A percentile compares a stretch with the other conserved stretches of the same genome.
Conservation (phyloP, 1,284 basidiomycete genomes). For the Singerocomus inundabilis region DNA sequence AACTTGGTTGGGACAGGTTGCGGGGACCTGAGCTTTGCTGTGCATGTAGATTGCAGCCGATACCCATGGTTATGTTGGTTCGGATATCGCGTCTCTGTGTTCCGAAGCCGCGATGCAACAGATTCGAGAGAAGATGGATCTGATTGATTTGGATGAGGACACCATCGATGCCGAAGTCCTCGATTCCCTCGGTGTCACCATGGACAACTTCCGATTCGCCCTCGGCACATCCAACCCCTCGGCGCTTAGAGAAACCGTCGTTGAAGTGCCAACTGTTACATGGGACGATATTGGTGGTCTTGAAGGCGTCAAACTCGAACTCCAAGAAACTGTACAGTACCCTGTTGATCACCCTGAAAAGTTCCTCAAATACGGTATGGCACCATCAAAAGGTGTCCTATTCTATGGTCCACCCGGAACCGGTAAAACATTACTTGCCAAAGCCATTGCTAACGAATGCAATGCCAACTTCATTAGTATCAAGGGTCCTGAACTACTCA, state of each 20-base stretch:
- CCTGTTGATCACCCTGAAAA: constrained; percentile 99
- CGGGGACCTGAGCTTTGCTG: constrained; percentile 6
- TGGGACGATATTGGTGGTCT: constrained; percentile 99
- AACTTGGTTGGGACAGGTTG: constrained; percentile 1
- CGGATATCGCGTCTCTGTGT: constrained; percentile 93
- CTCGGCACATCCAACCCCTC: constrained; percentile 85
- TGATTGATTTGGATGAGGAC: constrained; percentile 83
- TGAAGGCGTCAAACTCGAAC: constrained; percentile 98
- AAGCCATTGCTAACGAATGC: constrained; percentile 99
- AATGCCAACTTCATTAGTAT: constrained; percentile 99
- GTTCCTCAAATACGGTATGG: constrained; percentile 99
- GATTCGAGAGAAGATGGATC: constrained; percentile 89
- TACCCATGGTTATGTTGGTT: constrained; percentile 99
- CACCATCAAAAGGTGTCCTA: constrained; percentile 96
- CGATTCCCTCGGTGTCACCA: constrained; percentile 84
- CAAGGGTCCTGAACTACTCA: constrained; percentile 95
- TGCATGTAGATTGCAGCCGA: constrained; percentile 85
- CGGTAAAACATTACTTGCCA: constrained; percentile 93
- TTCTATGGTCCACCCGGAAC: constrained; percentile 98
- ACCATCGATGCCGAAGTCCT: constrained; percentile 89
- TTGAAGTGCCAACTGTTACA: constrained; percentile 89
- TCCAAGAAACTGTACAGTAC: constrained; percentile 99
- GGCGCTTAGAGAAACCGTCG: constrained; percentile 84
- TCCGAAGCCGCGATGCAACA: constrained; percentile 92
- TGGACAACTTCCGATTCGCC: constrained; percentile 92